Base-by-base conservation (phyloP, 768 basidiomycete species). In the Tylopilus rubrobrunneus region DNA sequence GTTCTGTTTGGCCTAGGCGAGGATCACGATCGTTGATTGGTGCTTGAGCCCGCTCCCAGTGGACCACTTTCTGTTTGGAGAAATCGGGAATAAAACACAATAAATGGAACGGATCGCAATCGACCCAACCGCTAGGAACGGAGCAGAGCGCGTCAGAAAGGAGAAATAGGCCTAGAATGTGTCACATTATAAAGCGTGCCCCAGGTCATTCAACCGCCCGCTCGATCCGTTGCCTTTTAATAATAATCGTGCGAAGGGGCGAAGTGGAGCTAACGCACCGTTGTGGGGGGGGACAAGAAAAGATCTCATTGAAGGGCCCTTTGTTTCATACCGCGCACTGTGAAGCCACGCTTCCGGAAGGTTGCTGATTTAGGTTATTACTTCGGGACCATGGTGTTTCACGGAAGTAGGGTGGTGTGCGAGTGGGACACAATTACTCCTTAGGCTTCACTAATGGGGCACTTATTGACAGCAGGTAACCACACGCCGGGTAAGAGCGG, bases 41-140 rank as follows among this genome's bases (percentile, higher is more conserved):
- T 48, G 10, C 4, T 17, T 36, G 14, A 15, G 8, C n/a, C 23
- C 42, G 14, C 36, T 31, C 9, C 19, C 19, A 19, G 19, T 19
- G 19, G 19, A 19, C 19, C 17, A 17, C 21, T 19, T 25, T 48
- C 10, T 17, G 12, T 5, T 44, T 7, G 48, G 28, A 31, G 44
- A 45, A 39, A 37, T 17, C 25, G 25, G n/a, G 12, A 19, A 39
- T 10, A 39, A 19, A 19, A 39, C 31, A 39, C 1, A 39, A 21
- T 28, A 19, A 37, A 45, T 14, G 15, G 4, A 11, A 9, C 11
- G 33, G 40, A 45, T 53, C 53, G 39, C 25, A 33, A 62, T 55
- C 25, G 34, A 34, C 61, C 71, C 48, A 51, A 73, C 73, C 56
- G 66, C 65, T 29, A 67, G 69, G 17, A 53, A 67, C 61, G 44